Base-by-base conservation (phyloP, 352 stramenopile species). In the Phytopythium helicoides region DNA sequence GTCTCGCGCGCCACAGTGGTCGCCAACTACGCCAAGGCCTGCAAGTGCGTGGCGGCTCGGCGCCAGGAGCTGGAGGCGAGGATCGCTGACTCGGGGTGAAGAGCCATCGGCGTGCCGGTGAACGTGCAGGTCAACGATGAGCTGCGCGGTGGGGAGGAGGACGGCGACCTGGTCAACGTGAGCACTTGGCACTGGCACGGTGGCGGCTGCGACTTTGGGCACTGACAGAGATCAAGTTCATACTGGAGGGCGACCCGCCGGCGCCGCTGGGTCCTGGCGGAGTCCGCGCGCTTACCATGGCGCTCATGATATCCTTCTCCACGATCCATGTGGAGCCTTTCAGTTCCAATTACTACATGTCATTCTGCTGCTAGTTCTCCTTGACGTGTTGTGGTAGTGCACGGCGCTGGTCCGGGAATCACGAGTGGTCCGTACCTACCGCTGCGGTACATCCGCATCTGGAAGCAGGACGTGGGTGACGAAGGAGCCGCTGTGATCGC, bases 281-380 rank as follows among this genome's bases (percentile, higher is more conserved):
- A 25, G 61, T 89, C 42, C 79, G 76, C 10, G 83, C 83, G 10
- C 60, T 94, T 35, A 62, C 64, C n/a, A 68, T 87, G 62, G 81
- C 81, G 19, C 72, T 94, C 31, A 71, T 91, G 58, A 92, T 89
- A 92, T 92, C 81, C 81, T 86, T 62, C 44, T 64, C 22, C 34
- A 41, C 19, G 7, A 44, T n/a, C 40, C 35, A 14, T 19, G 31
- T 1, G 10, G 34, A 36, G 9, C 3, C 37, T 35, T 1, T 23
- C 19, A 18, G 8, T 7, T 14, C 6, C 15, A n/a, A n/a, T n/a
- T n/a, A n/a, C n/a, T 56, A 10, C 19, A 37, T 47, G 12, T 23
- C 34, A 34, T 49, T 9, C 28, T 33, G 28, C 9, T 33, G 26
- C 10, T 15, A 34, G 16, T 47, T 61, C 26, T 80, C 71, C 71